phyloP scores from a whole-genome alignment of 768 basidiomycete genomes.

The Pisolithus microcarpus region DNA sequence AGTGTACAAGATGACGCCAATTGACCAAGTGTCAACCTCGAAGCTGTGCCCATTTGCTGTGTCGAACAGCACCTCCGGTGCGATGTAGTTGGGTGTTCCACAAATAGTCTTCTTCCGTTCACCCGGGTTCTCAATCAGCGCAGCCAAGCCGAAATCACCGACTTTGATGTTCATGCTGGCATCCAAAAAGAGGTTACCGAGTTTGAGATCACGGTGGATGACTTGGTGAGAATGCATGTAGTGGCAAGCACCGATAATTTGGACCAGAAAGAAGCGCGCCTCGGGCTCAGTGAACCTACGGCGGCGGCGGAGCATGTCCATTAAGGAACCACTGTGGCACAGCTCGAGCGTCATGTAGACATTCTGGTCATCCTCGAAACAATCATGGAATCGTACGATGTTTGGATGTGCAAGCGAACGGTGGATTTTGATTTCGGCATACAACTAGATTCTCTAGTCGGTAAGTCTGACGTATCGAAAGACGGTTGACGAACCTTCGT shows the following conservation, averaged over 20 bases:
- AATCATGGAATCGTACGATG: constrained; percentile 86
- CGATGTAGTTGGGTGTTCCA: constrained; percentile 98
- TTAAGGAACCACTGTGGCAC: constrained; percentile 82
- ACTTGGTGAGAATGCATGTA: constrained; percentile 98
- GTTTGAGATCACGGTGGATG: constrained; percentile 95
- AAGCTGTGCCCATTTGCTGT: constrained; percentile 95
- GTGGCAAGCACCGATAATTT: constrained; percentile 91
- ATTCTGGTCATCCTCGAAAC: constrained; percentile 92
- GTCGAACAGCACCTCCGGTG: constrained; percentile 95
- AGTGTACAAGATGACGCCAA: constrained; percentile 95
- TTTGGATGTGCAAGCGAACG: constrained; percentile 86
- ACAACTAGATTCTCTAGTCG: constrained; percentile 50
- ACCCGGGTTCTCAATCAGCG: constrained; percentile 91
- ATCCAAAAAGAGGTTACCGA: constrained; percentile 93
- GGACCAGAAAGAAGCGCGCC: constrained; percentile 86
- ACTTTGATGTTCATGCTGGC: constrained; percentile 91
- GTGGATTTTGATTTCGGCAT: constrained; percentile 98
- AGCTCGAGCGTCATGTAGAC: constrained; percentile 97
- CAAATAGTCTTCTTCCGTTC: constrained; percentile 99
- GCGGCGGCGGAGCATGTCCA: constrained; percentile 85
- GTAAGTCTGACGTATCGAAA: constrained; percentile 3
- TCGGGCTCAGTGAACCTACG: constrained; percentile 88
- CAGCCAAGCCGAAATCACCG: constrained; percentile 95
- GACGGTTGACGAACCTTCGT: constrained; percentile 61
- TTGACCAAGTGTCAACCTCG: constrained; percentile 97